Evolutionary conservation across 1,284 basidiomycete genomes (phyloP).

Genomic region (Pseudozyma tsukubaensis): DNA sequence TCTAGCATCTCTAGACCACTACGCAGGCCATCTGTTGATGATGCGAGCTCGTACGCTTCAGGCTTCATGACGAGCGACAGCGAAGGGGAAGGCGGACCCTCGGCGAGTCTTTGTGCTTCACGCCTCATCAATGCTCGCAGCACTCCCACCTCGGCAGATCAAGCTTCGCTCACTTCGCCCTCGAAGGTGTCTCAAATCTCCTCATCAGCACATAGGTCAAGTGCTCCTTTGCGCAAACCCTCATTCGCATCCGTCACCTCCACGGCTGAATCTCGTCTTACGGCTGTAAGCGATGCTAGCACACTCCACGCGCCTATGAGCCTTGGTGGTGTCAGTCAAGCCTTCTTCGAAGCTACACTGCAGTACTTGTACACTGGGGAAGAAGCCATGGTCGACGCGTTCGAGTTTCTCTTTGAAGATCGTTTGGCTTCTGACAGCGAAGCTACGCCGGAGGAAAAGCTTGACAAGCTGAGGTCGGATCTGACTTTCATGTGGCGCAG

Average conservation of each 20-base stretch:
- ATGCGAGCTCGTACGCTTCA: slow-evolving; percentile 23
- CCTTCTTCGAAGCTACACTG: slow-evolving; percentile 58
- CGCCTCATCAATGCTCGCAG: slow-evolving; percentile 22
- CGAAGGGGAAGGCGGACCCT: slow-evolving; percentile 43
- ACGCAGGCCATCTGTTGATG: slow-evolving; percentile 28
- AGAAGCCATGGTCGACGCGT: slow-evolving; percentile 54
- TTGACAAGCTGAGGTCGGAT: slow-evolving; percentile 79
- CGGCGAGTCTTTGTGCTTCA: slow-evolving; percentile 17
- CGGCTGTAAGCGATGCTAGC: slow-evolving; percentile 40
- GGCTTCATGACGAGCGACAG: slow-evolving; percentile 56
- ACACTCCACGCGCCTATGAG: slow-evolving; percentile 53
- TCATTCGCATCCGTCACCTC: slow-evolving; percentile 42
- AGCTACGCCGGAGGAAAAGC: slow-evolving; percentile 77
- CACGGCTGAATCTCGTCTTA: slow-evolving; percentile 18
- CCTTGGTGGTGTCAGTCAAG: slow-evolving; percentile 45
- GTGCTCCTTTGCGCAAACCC: slow-evolving; percentile 17
- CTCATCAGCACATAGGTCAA: slow-evolving; percentile 6
- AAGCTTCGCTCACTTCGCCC: slow-evolving; percentile 12
- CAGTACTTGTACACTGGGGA: slow-evolving; percentile 64
- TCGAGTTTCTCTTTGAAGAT: slow-evolving; percentile 62
- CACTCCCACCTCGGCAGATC: background rate
- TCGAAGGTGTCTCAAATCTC: slow-evolving; percentile 25
- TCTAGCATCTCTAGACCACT: slow-evolving; percentile 47
- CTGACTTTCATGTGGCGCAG: slow-evolving; percentile 65
- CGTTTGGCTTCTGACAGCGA: slow-evolving; percentile 61